These are phyloP conservation scores for Centella asiatica DNA, from an alignment of 129 eudicot genomes.

Conservation along the genomic window DNA sequence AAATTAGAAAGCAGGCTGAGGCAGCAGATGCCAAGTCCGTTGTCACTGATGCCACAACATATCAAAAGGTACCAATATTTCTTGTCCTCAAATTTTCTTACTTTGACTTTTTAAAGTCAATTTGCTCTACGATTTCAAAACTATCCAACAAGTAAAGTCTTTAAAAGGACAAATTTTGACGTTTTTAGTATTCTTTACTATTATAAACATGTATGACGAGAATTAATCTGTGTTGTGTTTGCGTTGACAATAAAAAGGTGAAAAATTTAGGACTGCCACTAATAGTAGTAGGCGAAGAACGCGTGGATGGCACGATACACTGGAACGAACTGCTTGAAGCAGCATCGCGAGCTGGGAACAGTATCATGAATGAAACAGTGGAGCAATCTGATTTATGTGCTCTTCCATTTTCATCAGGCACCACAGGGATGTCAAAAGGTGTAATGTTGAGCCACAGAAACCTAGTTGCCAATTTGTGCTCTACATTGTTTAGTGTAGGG, in stretches of 20 bases:
- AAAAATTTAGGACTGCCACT: constrained; percentile 55
- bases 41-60: constrained; percentile 60
- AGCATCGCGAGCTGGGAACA: constrained; percentile 45
- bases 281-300: constrained; percentile 51
- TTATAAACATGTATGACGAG: too few species aligned
- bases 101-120: too few species aligned
- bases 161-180: too few species aligned
- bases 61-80: constrained; percentile 43
- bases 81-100: too few species aligned
- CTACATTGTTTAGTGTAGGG: constrained; percentile 65
- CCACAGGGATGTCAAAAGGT: constrained; percentile 85
- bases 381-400: constrained; percentile 70
- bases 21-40: constrained; percentile 84
- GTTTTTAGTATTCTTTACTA: too few species aligned
- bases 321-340: constrained; percentile 70
- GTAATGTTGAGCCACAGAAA: constrained; percentile 93
- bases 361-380: constrained; percentile 24
- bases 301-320: constrained; percentile 46
- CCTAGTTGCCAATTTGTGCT: constrained; percentile 73
- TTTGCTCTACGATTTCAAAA: too few species aligned
- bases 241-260: too few species aligned
- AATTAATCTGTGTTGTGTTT: too few species aligned
- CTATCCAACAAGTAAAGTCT: too few species aligned
- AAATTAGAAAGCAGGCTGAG: constrained; percentile 73
- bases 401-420: constrained; percentile 95